Conservation (phyloP, 1,284 basidiomycete species). For the Apiotrichum sp. region DNA sequence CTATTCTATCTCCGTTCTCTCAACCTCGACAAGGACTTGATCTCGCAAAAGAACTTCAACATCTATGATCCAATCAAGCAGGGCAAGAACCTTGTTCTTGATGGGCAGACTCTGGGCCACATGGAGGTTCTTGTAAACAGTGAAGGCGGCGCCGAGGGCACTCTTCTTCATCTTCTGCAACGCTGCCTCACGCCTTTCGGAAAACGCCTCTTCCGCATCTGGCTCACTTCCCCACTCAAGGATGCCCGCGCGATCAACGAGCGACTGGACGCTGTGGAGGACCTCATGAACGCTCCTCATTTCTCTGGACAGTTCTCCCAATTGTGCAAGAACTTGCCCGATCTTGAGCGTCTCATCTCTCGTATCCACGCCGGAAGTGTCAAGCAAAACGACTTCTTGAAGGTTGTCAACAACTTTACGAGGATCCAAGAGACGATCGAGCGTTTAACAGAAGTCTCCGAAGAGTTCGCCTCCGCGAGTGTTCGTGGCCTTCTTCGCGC, state of each 20-base stretch:
- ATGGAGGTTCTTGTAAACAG: constrained; percentile 86
- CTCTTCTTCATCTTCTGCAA: constrained; percentile 72
- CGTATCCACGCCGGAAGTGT: constrained; percentile 88
- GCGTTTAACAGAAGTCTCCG: constrained; percentile 59
- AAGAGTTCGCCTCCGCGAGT: constrained; percentile 67
- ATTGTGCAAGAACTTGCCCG: constrained; percentile 73
- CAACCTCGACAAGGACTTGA: constrained; percentile 86
- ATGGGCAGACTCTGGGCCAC: constrained; percentile 89
- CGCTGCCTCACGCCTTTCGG: constrained; percentile 82
- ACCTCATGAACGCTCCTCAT: constrained; percentile 67
- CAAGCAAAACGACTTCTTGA: constrained; percentile 75
- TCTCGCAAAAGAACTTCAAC: constrained; percentile 93
- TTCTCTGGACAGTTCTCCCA: constrained; percentile 70
- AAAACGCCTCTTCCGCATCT: constrained; percentile 49
- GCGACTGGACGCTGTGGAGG: constrained; percentile 85
- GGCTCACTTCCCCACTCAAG: constrained; percentile 83
- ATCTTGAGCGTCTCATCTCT: constrained; percentile 87
- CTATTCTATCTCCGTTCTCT: constrained; percentile 85
- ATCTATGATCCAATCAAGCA: constrained; percentile 88
- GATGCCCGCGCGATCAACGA: constrained; percentile 77
- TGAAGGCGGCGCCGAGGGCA: constrained; percentile 84
- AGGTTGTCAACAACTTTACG: constrained; percentile 69
- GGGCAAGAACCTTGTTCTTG: constrained; percentile 74
- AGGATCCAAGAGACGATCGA: constrained; percentile 63
- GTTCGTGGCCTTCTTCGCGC: constrained; percentile 66